Base-by-base conservation (phyloP, 768 basidiomycete genomes). In the Naganishia vishniacii region DNA sequence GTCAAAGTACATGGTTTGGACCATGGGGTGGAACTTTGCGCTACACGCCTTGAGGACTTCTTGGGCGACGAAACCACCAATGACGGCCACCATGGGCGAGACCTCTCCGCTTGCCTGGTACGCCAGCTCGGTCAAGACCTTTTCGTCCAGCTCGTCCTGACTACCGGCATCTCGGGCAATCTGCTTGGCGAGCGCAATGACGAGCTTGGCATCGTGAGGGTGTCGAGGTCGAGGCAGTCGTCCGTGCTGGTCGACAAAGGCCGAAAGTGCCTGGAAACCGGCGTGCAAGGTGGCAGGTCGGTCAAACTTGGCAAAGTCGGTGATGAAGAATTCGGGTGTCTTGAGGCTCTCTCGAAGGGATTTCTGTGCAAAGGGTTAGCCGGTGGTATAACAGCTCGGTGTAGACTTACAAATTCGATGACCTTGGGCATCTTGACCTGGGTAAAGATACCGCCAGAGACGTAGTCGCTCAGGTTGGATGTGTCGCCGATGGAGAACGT, bases 381-480 rank as follows among this genome's bases (percentile, higher is more conserved):
- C 11, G 12, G 1, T 25, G 12, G 46, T 16, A 31, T 6, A 29
- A 31, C 25, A 26, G 11, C 16, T 51, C 16, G 13, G 13, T 8
- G 41, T 12, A 2, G 16, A 82, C 91, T 73, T 71, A 97, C 94
- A 72, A 97, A 99, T 75, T 91, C 85, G 51, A 97, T 80, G 53
- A 91, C 83, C 80, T 94, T 98, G 11, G 95, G 95, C 91, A 97
- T 94, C 80, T 98, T 99, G 68, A 98, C 92, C 78, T 99, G 95
- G 7, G 89, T 91, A 77, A 97, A 99, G 66, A 93, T 88, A 40
- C 95, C 95, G 26, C 94, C 95, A 29, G 84, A 75, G 69, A 86
- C 84, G 79, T 98, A 98, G 47, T 84, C 81, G 28, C 85, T 81
- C 12, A 95, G 75, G 37, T 82, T 82, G 31, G 86, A 83, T 2